Base-by-base conservation (phyloP, 305 asterid species). In the Salvia sclarea region DNA sequence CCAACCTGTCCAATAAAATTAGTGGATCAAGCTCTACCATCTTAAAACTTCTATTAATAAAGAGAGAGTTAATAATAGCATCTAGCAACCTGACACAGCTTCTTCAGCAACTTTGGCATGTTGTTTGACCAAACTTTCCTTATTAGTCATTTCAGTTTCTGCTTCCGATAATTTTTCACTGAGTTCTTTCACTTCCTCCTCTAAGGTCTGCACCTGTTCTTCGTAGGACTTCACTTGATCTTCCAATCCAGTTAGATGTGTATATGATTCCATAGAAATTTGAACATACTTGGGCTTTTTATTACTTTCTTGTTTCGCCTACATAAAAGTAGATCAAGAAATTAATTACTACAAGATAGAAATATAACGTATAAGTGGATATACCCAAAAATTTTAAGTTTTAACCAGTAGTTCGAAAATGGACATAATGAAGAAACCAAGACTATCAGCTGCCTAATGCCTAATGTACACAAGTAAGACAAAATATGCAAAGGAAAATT, bases 101-200 rank as follows among this genome's bases (percentile, higher is more conserved):
- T 94, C 98, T 83, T 94, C 98, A 70, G 99, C 98, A 74, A 94
- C 98, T 80, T 94, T 94, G 38, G 92, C 85, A 58, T 94, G 99
- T 47, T 94, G 99, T 76, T 94, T 94, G 72, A 91, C 99, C 78
- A 91, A 71, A 81, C 68, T 86, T 59, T 91, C 99, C 79, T 94
- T 91, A 50, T 81, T 74, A 6, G 84, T 87, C 83, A 94, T 82
- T 78, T 91, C 98, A 2, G 83, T 49, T 64, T 86, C 74, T 20
- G 94, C 93, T 70, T 82, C 87, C 1, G 95, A 79, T 78, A 94
- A 71, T 77, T 86, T 86, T 62, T 91, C 96, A 73, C 86, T 87
- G 69, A 94, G 81, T 62, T 85, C 96, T 71, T 85, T 82, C 48
- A 89, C 79, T 75, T 91, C 96, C 60, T 86, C 93, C 67, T 91